A percentile compares a stretch with the other conserved stretches of the same genome.
Conservation (phyloP, 2,329 filamentous ascomycete species). For the Thermothelomyces thermophilus region DNA sequence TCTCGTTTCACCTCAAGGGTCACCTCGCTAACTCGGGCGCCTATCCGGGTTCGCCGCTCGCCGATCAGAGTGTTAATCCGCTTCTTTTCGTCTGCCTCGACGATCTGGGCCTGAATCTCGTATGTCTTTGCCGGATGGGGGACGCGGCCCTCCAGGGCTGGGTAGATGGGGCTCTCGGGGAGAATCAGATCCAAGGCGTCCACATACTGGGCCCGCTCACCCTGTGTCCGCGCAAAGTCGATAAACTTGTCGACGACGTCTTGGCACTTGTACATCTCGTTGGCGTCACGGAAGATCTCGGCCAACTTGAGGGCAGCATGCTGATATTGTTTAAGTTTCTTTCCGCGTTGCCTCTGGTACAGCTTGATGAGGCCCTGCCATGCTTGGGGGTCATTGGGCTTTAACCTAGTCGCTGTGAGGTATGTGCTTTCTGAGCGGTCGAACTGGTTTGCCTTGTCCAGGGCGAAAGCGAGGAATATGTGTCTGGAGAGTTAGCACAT, state of each 20-base stretch:
- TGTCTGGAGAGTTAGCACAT: constrained; percentile 41
- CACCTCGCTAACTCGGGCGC: constrained; percentile 75
- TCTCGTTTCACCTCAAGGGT: constrained; percentile 83
- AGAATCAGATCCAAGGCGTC: constrained; percentile 69
- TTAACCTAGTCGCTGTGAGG: constrained; percentile 61
- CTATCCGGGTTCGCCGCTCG: constrained; percentile 79
- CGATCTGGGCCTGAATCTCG: constrained; percentile 71
- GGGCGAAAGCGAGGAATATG: constrained; percentile 80
- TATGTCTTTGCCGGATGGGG: constrained; percentile 76
- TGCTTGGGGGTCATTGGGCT: constrained; percentile 70
- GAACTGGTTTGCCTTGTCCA: constrained; percentile 66
- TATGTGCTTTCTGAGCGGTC: constrained; percentile 75
- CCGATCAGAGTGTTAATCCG: constrained; percentile 85
- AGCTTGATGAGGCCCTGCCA: constrained; percentile 87
- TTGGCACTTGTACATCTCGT: constrained; percentile 57
- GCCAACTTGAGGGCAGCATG: constrained; percentile 67
- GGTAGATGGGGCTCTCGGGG: constrained; percentile 74
- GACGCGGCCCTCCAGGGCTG: constrained; percentile 74
- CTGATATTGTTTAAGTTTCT: constrained; percentile 68
- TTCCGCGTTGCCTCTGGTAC: constrained; percentile 68
- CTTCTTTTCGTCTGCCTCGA: constrained; percentile 80
- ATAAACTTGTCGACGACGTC: constrained; percentile 74
- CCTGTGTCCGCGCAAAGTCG: constrained; percentile 64
- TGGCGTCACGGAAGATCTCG: constrained; percentile 61
- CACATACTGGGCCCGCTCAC: constrained; percentile 66